Evolutionary conservation across 495 filamentous ascomycete species (phyloP).

Genomic region (Opeltia flavorubescens): DNA sequence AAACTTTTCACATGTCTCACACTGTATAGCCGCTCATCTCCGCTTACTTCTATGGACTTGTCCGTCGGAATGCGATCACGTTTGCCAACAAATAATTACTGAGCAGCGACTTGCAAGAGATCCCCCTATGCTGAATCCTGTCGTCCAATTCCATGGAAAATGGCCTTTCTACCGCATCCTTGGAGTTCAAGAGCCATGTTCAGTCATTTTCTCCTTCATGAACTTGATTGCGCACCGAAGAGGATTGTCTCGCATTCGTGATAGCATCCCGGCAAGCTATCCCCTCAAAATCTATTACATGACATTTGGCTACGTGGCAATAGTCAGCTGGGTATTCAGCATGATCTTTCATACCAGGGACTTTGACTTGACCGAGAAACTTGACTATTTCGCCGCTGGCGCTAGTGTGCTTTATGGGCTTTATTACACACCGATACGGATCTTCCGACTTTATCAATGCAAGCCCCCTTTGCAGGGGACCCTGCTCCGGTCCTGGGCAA

Average conservation of each 20-base stretch:
- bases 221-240: conserved; percentile 80
- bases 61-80: conserved; percentile 90
- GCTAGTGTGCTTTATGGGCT: conserved; percentile 83
- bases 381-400: conserved; percentile 93
- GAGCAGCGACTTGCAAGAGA: conserved; percentile 50
- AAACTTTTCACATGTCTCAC: not conserved
- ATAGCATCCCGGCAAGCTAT: conserved; percentile 55
- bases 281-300: conserved; percentile 70
- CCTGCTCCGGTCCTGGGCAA: conserved; percentile 58
- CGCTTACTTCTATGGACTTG: conserved; percentile 50
- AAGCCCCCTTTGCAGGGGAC: conserved; percentile 38
- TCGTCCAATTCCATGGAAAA: conserved; percentile 97
- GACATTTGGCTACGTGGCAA: conserved; percentile 63
- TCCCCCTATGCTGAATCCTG: conserved; percentile 44
- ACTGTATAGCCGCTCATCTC: conserved; percentile 29
- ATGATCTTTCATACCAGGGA: conserved; percentile 85
- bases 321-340: conserved; percentile 74
- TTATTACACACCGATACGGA: conserved; percentile 65
- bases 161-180: conserved; percentile 88
- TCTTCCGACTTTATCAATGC: conserved; percentile 65
- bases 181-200: conserved; percentile 89
- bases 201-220: conserved; percentile 80
- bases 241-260: conserved; percentile 57
- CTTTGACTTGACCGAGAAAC: conserved; percentile 71
- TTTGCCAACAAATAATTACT: conserved; percentile 91